phyloP scores from a whole-genome alignment of 768 basidiomycete species.

The Suillus lakei region DNA sequence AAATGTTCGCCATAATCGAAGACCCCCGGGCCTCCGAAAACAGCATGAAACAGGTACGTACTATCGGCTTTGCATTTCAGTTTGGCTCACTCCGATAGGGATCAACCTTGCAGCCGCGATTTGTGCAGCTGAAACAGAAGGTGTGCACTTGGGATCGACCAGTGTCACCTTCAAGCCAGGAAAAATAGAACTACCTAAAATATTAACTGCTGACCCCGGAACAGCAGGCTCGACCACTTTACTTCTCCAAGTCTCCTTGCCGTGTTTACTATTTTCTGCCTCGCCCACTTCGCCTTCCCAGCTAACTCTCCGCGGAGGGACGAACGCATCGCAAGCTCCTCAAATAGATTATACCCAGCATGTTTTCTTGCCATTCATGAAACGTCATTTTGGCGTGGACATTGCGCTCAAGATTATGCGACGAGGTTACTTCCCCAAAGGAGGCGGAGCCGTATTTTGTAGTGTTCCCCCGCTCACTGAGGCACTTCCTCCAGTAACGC shows the following conservation, averaged over 20 bases:
- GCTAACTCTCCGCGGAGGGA: conserved; percentile 68
- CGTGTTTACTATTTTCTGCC: conserved; percentile 64
- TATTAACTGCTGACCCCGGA: conserved; percentile 48
- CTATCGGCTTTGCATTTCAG: not conserved
- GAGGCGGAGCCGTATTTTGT: conserved; percentile 66
- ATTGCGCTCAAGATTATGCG: conserved; percentile 52
- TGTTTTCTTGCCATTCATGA: conserved; percentile 72
- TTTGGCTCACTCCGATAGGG: conserved; percentile 42
- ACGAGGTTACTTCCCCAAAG: conserved; percentile 76
- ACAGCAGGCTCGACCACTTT: conserved; percentile 78
- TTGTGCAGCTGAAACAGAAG: conserved; percentile 56
- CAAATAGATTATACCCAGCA: conserved; percentile 75
- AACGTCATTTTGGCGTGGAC: conserved; percentile 52
- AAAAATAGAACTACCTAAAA: conserved; percentile 42
- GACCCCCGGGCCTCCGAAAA: conserved; percentile 67
- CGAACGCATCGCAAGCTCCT: conserved; percentile 72
- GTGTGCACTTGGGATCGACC: conserved; percentile 57
- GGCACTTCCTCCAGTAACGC: conserved; percentile 50
- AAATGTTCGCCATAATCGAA: conserved; percentile 63
- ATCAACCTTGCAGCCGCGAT: conserved; percentile 68
- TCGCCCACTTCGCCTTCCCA: conserved; percentile 41
- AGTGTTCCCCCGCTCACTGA: conserved; percentile 36
- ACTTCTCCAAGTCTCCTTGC: conserved; percentile 72
- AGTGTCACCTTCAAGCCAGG: conserved; percentile 62
- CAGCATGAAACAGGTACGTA: conserved; percentile 71